Evolutionary conservation across 139 green algal species (phyloP).

Genomic region (Tetradesmus obliquus): DNA sequence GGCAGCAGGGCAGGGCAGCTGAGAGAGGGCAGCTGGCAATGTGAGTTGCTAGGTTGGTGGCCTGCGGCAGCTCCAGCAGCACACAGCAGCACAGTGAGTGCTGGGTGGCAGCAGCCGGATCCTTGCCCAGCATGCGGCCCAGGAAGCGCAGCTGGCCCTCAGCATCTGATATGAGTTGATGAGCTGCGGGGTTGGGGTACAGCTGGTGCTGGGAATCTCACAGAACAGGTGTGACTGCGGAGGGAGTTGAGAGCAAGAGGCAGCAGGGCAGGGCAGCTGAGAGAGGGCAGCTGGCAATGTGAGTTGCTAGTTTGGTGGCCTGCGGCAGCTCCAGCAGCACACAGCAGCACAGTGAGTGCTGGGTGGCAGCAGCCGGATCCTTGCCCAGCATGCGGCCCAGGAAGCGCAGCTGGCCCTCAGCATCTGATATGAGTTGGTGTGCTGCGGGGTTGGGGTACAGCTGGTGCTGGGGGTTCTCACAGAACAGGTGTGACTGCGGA

Average conservation of each 20-base stretch:
- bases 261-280: background rate
- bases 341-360: constrained; percentile 25
- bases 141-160: no score
- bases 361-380: constrained; percentile 77
- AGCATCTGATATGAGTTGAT: no score
- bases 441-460: background rate
- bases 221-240: no score
- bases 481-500: constrained; percentile 82
- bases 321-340: constrained; percentile 94
- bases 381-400: constrained; percentile 86
- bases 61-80: no score
- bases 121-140: no score
- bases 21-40: no score
- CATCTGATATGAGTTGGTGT: constrained; percentile 53
- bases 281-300: background rate
- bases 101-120: no score
- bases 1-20: no score
- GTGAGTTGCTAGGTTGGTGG: no score
- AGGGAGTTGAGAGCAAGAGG: background rate
- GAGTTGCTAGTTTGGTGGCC: constrained; percentile 58
- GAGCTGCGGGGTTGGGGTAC: no score
- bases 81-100: no score
- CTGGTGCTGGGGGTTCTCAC: constrained; percentile 60
- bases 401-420: constrained; percentile 80
- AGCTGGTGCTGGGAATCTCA: no score